Percentiles rank a stretch among this genome's conserved stretches.
Evolutionary conservation across 2,329 filamentous ascomycete species (phyloP).

Genomic region (Diaporthe vaccinii): DNA sequence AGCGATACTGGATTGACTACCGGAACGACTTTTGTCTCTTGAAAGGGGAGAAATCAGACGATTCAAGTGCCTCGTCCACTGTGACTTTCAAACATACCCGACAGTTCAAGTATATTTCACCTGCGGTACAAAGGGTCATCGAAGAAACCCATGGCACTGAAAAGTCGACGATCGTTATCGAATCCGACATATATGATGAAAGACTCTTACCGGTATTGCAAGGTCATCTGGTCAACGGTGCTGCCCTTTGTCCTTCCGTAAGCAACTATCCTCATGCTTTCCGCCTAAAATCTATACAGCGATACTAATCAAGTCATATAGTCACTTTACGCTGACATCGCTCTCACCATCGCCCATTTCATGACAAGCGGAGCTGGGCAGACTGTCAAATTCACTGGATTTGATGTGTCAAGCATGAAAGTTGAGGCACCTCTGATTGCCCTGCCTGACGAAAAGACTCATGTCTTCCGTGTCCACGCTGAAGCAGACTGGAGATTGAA

Average conservation of each 20-base stretch:
- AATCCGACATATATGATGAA: constrained; percentile 11
- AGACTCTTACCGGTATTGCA: constrained; percentile 8
- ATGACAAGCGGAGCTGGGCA: background rate
- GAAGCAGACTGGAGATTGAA: background rate
- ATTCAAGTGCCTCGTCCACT: background rate
- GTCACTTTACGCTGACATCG: constrained; percentile 32
- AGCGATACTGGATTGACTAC: constrained; percentile 14
- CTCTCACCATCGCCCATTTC: constrained; percentile 8
- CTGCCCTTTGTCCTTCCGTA: constrained; percentile 13
- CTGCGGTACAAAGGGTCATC: constrained; percentile 4
- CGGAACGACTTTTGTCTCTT: constrained; percentile 3
- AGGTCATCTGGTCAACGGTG: constrained; percentile 26
- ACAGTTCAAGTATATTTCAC: background rate
- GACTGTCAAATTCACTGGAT: background rate
- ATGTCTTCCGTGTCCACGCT: constrained; percentile 1
- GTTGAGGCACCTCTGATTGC: constrained; percentile 22
- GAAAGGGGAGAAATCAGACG: background rate
- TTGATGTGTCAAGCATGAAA: constrained; percentile 13
- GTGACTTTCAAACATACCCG: background rate
- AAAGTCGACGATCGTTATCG: background rate
- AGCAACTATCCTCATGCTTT: background rate
- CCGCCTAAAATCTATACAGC: background rate
- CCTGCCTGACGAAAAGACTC: background rate
- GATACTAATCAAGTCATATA: background rate
- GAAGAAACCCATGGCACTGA: background rate